A percentile compares a stretch with the other conserved stretches of the same genome.
Evolutionary conservation across 2,329 filamentous ascomycete genomes (phyloP).

Genomic region (Tricladium varicosporioides): DNA sequence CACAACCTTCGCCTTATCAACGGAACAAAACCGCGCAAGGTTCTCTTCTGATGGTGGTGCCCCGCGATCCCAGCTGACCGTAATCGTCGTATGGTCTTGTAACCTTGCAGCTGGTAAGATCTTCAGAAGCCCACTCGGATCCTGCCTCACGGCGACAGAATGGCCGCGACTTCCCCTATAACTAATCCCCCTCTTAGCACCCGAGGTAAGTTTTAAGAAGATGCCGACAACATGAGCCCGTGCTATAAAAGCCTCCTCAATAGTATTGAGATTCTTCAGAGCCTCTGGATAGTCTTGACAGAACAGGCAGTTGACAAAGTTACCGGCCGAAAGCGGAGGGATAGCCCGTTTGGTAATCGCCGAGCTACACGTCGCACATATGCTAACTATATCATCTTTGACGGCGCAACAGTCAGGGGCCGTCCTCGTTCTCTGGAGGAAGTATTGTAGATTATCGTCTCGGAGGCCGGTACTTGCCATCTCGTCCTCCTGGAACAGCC

Average conservation of each 20-base stretch:
- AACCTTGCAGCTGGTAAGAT: conserved; percentile 7
- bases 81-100: conserved; percentile 8
- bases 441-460: conserved; percentile 8
- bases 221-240: conserved; percentile 8
- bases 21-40: conserved; percentile 5
- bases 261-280: conserved; percentile 11
- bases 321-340: conserved; percentile 8
- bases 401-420: conserved; percentile 11
- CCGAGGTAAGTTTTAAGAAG: conserved; percentile 11
- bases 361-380: conserved; percentile 9
- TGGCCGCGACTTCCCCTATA: conserved; percentile 9
- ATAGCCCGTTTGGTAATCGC: conserved; percentile 9
- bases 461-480: conserved; percentile 2
- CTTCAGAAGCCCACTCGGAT: conserved; percentile 5
- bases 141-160: conserved; percentile 11
- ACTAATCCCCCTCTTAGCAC: conserved; percentile 7
- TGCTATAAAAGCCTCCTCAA: conserved; percentile 10
- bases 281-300: conserved; percentile 10
- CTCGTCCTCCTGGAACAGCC: conserved; percentile 8
- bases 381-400: conserved; percentile 5
- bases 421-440: conserved; percentile 6
- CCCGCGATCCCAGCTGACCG: conserved; percentile 4
- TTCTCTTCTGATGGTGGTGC: conserved; percentile 5
- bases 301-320: conserved; percentile 13
- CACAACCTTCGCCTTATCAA: conserved; percentile 9